Evolutionary conservation across 108 stramenopile genomes (phyloP).

Genomic region (Cylindrotheca closterium): DNA sequence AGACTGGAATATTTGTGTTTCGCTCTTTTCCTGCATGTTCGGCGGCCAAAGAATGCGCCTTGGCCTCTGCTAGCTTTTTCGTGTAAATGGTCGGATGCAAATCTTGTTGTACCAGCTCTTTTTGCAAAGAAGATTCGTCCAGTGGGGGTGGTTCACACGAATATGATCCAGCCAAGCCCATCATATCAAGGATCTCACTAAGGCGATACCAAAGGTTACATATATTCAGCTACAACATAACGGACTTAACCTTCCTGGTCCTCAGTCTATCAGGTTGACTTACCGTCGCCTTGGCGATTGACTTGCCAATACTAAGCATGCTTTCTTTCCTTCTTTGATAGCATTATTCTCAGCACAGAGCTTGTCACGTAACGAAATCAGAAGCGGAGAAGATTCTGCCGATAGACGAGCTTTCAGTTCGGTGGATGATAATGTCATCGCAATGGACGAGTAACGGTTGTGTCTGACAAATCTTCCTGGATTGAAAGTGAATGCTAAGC

Average conservation of each 20-base stretch:
- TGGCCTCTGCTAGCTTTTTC: constrained; percentile 61
- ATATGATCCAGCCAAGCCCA: constrained; percentile 64
- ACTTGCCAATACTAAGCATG: constrained; percentile 63
- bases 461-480: no score
- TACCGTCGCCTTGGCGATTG: constrained; percentile 67
- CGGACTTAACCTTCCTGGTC: not conserved
- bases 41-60: constrained; percentile 65
- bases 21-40: constrained; percentile 2
- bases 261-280: no score
- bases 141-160: constrained; percentile 56
- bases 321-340: constrained; percentile 1
- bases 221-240: not conserved
- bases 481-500: no score
- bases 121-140: constrained; percentile 65
- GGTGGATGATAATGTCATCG: no score
- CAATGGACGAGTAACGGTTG: no score
- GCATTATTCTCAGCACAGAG: not conserved
- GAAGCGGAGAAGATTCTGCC: constrained; percentile 2
- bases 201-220: not conserved
- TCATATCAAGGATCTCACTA: constrained; percentile 81
- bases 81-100: constrained; percentile 61
- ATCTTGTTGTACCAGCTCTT: constrained; percentile 33
- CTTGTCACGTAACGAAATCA: constrained; percentile 13
- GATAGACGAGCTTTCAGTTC: no score
- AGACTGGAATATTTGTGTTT: constrained; percentile 13